phyloP scores from a whole-genome alignment of 2,329 filamentous ascomycete species.

The Alternaria hordeiaustralica region DNA sequence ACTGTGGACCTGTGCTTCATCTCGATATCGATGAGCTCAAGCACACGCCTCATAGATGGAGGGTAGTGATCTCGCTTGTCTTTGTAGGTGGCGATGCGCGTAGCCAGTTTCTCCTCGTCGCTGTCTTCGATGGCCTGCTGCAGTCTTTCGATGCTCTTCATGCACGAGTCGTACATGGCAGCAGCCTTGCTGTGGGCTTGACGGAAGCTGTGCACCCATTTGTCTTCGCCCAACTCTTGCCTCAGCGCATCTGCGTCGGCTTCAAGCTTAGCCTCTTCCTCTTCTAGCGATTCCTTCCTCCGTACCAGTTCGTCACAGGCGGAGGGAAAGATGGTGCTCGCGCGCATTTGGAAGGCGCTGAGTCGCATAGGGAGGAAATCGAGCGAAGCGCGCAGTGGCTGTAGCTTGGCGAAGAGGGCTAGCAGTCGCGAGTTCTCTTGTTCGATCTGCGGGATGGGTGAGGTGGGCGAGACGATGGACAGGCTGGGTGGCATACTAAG shows the following conservation, averaged over 20 bases:
- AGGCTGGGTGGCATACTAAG: slow-evolving; percentile 71
- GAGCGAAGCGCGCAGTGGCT: slow-evolving; percentile 87
- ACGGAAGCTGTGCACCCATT: slow-evolving; percentile 94
- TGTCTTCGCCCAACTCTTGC: slow-evolving; percentile 90
- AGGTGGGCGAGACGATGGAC: slow-evolving; percentile 65
- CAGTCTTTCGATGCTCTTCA: slow-evolving; percentile 83
- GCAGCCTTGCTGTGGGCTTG: slow-evolving; percentile 90
- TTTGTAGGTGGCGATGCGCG: slow-evolving; percentile 90
- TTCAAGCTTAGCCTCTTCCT: slow-evolving; percentile 86
- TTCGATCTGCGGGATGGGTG: slow-evolving; percentile 60
- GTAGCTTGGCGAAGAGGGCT: slow-evolving; percentile 92
- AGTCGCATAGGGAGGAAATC: slow-evolving; percentile 96
- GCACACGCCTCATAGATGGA: slow-evolving; percentile 87
- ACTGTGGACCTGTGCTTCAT: slow-evolving; percentile 94
- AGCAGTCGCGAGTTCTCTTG: slow-evolving; percentile 89
- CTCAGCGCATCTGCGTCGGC: slow-evolving; percentile 87
- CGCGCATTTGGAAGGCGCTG: slow-evolving; percentile 82
- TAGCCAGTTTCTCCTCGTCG: slow-evolving; percentile 65
- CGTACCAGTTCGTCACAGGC: slow-evolving; percentile 88
- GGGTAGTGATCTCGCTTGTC: slow-evolving; percentile 94
- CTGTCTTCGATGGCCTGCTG: slow-evolving; percentile 78
- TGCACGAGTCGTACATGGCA: slow-evolving; percentile 96
- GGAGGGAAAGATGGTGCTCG: slow-evolving; percentile 80
- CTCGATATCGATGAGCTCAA: slow-evolving; percentile 94
- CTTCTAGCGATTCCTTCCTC: slow-evolving; percentile 75